Base-by-base conservation (phyloP, 2,329 filamentous ascomycete species). In the Albophoma yamanashiensis region DNA sequence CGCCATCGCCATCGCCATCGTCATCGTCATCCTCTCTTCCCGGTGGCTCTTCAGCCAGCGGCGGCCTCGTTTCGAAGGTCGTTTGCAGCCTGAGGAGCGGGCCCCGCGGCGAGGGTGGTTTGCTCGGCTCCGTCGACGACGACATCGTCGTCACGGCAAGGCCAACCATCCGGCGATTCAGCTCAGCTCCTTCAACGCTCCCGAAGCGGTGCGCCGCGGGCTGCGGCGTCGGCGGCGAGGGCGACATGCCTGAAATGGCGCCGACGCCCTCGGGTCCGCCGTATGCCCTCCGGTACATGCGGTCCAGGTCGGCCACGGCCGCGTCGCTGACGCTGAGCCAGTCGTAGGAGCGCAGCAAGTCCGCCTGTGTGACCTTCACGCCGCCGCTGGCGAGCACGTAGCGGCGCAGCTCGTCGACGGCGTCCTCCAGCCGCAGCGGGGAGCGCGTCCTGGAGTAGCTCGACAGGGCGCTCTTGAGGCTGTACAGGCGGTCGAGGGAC, bases 401-500 rank as follows among this genome's bases (percentile, higher is more conserved):
- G 5, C 84, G 78, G 3, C 84, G 79, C 43, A 88, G 76, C 67
- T 86, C 84, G 68, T 87, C 83, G 56, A 88, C 82, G 36, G 85
- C 83, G 56, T 84, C 79, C 64, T 86, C 82, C 11, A 87, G 76
- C 14, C 79, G 76, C 39, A 74, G 68, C 14, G 72, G 72, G 42
- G 74, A 74, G 22, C 69, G 71, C 1, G 76, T 78, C 60, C 75
- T 76, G 5, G 81, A 78, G 68, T 87, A 87, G 63, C 78, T 78
- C 22, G 81, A 78, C 14, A 88, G 76, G 1, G 83, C 82, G 55
- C 78, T 76, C 69, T 87, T 87, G 73, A 89, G 83, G 50, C 82
- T 84, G 72, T 87, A 89, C 55, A 87, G 70, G 57, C 83, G 78
- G 69, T 88, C 85, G 14, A 87, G 76, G 0, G 83, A 78, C 17